Evolutionary conservation across 768 basidiomycete species (phyloP), one percentile per base, ranked within the genome.

Genomic region (Dictyophora rubrovolvata): DNA sequence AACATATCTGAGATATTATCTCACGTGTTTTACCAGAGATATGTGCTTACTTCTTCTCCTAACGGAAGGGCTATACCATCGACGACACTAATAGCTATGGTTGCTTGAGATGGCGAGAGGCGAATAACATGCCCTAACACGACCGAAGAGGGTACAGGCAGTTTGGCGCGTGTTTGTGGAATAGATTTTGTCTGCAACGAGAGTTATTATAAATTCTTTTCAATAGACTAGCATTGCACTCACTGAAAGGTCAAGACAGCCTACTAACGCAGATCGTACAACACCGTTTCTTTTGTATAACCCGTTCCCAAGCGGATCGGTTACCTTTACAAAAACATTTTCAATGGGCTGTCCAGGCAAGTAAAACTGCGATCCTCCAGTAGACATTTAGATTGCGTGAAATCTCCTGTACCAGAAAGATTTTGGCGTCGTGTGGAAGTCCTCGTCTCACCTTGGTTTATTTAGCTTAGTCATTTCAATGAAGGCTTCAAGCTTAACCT

Each of bases 121-220:
- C 93, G 85, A 5, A 86, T 87, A 33, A 96, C 79, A 28, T 82
- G 82, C 23, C 93, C 93, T 37, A 94, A 79, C 23, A 94, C 81
- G 46, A 88, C 71, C n/a, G 89, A 84, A 64, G 84, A 83, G 35
- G 86, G 79, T 14, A 79, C 72, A 0, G 91, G 91, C 0, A 89
- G 86, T 68, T 82, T 85, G 0, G 87, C 82, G 51, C 87, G 82
- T 1, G 82, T 71, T 49, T 82, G 84, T 57, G 79, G 75, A 62
- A 90, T 85, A 21, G 80, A 73, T 62, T 87, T 64, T 47, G 75
- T 80, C 87, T 89, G 68, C 17, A 28, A 28, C 36, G 42, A 42
- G n/a, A 42, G 42, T 60, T 35, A 56, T 37, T n/a, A 48, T 28
- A 60, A 65, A 53, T 60, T 61, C 65, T 55, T 63, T 63, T 68